These are phyloP conservation scores for Piper longum DNA, from an alignment of 164 flowering plant genomes.

Conservation along the genomic window DNA sequence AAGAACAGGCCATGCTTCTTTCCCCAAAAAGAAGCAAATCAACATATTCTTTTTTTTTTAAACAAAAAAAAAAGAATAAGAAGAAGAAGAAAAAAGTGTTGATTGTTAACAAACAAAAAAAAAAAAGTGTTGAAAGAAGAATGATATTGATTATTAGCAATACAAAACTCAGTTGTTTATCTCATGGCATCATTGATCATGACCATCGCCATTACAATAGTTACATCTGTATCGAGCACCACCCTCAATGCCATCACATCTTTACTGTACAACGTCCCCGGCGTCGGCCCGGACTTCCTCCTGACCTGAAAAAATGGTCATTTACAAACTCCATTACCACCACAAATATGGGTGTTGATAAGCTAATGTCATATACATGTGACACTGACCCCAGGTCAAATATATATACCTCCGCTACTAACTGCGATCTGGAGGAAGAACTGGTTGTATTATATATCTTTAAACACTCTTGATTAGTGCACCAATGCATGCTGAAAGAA, in stretches of 20 bases:
- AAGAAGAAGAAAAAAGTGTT: too few species aligned
- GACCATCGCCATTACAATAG: slow-evolving; percentile 12
- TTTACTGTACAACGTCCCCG: slow-evolving; percentile 6
- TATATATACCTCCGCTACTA: slow-evolving; percentile 12
- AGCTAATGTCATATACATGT: too few species aligned
- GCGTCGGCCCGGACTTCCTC: slow-evolving; percentile 5
- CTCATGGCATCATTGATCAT: slow-evolving; percentile 15
- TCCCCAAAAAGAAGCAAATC: too few species aligned
- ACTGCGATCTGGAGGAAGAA: not conserved
- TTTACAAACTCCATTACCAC: too few species aligned
- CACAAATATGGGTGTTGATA: too few species aligned
- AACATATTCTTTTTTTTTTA: too few species aligned
- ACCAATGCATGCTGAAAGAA: slow-evolving; percentile 10
- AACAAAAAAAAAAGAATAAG: too few species aligned
- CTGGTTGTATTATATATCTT: slow-evolving; percentile 5
- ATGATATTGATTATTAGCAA: too few species aligned
- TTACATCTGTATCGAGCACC: slow-evolving; percentile 12
- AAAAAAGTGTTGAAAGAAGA: too few species aligned
- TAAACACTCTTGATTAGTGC: slow-evolving; percentile 5
- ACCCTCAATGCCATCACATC: slow-evolving; percentile 11
- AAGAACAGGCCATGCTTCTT: too few species aligned
- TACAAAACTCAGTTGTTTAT: not conserved
- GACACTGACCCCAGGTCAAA: too few species aligned
- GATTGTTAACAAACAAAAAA: too few species aligned
- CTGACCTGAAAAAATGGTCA: slow-evolving; percentile 6